phyloP scores from a whole-genome alignment of 306 rosid species.

The Inga laurina region DNA sequence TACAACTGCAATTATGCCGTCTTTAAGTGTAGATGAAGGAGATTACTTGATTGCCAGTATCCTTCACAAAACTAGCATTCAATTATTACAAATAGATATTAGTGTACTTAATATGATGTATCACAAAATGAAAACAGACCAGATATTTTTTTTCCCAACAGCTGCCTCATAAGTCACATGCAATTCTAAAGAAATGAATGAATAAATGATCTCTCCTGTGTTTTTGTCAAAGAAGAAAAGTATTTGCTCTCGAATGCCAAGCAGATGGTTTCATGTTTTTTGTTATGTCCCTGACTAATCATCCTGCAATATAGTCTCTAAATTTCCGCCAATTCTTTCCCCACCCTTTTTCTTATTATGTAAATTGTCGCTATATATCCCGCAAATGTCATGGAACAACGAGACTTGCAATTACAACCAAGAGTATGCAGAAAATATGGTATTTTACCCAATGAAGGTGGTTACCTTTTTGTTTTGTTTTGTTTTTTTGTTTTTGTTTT shows the following conservation, averaged over 20 bases:
- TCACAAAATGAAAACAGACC: background rate
- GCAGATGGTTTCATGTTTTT: background rate
- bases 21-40: background rate
- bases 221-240: background rate
- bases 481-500: too few relatives aligned
- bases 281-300: slow-evolving; percentile 3
- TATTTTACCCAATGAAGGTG: background rate
- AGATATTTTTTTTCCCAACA: background rate
- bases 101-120: background rate
- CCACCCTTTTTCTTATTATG: background rate
- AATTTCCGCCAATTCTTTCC: background rate
- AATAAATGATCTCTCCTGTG: background rate
- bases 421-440: background rate
- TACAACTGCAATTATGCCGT: background rate
- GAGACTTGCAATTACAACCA: background rate
- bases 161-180: background rate
- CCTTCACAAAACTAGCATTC: background rate
- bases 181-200: background rate
- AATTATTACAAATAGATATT: background rate
- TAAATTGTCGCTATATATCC: background rate
- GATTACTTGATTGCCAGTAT: too few relatives aligned
- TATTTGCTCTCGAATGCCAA: background rate
- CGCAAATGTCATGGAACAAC: background rate
- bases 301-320: background rate
- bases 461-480: background rate